These are phyloP conservation scores for Pholiota molesta DNA, from an alignment of 768 basidiomycete genomes.

Conservation along the genomic window DNA sequence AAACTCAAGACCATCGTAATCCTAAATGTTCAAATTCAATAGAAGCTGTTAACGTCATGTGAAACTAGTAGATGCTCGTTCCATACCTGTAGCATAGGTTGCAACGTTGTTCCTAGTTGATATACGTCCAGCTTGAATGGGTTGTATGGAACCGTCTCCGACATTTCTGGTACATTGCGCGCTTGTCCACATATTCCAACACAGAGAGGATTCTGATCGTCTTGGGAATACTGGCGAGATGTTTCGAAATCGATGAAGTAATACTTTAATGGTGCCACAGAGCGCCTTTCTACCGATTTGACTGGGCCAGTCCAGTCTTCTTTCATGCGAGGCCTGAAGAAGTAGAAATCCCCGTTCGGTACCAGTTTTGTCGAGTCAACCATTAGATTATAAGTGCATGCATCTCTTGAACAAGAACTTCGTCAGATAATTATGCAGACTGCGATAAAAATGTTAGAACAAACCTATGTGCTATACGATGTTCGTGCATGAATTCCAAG, in stretches of 20 bases:
- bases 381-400: conserved; percentile 16
- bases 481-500: conserved; percentile 11
- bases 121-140: conserved; percentile 33
- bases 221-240: conserved; percentile 4
- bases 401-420: conserved; percentile 8
- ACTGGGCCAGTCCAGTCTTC: not conserved
- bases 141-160: conserved; percentile 23
- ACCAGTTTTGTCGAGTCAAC: conserved; percentile 17
- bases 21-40: too few species aligned
- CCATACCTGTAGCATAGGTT: not conserved
- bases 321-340: not conserved
- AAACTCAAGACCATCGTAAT: too few species aligned
- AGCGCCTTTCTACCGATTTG: conserved; percentile 14
- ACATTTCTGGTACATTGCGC: conserved; percentile 28
- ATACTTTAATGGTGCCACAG: conserved; percentile 26
- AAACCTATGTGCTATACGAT: conserved; percentile 10
- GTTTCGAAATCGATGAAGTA: conserved; percentile 32
- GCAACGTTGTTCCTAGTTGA: conserved; percentile 24
- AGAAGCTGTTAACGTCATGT: too few species aligned
- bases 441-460: not conserved
- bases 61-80: too few species aligned
- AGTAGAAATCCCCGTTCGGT: conserved; percentile 13
- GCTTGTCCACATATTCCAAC: conserved; percentile 22
- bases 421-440: not conserved
- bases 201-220: conserved; percentile 7